Percentiles rank a stretch among this genome's conserved stretches.
Conservation (phyloP, 768 basidiomycete species). For the Gymnopilus dilepis region DNA sequence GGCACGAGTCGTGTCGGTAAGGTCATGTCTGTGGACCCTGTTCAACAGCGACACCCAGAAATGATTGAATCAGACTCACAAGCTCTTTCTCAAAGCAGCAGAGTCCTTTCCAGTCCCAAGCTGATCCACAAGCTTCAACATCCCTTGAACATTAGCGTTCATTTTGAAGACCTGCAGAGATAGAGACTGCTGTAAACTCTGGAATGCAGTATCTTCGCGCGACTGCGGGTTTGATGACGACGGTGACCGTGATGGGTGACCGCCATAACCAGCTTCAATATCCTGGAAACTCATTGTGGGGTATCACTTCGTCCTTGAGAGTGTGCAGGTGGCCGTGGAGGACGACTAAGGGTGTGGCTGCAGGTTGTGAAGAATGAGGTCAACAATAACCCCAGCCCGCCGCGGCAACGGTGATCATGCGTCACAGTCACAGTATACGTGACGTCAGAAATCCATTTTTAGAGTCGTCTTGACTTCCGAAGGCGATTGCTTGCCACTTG, state of each 20-base stretch:
- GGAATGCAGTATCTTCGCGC: slow-evolving; percentile 76
- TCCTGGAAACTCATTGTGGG: slow-evolving; percentile 60
- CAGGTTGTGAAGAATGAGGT: slow-evolving; percentile 10
- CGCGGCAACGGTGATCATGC: not conserved
- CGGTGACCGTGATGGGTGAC: slow-evolving; percentile 39
- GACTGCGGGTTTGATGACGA: slow-evolving; percentile 44
- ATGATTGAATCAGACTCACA: slow-evolving; percentile 57
- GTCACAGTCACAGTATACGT: not conserved
- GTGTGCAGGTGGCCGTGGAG: not conserved
- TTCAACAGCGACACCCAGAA: not conserved
- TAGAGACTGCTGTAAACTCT: slow-evolving; percentile 75
- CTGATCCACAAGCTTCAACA: slow-evolving; percentile 95
- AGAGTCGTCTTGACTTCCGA: not conserved
- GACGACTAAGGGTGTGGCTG: not conserved
- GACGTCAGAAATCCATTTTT: not conserved
- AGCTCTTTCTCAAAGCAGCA: slow-evolving; percentile 74
- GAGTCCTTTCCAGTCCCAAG: slow-evolving; percentile 87
- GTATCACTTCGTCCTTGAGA: not conserved
- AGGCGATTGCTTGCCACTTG: no score
- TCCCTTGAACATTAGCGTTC: slow-evolving; percentile 95
- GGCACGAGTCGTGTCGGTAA: slow-evolving; percentile 92
- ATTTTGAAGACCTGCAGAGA: slow-evolving; percentile 98
- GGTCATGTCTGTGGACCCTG: slow-evolving; percentile 71
- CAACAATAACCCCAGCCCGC: not conserved
- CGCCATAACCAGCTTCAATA: slow-evolving; percentile 51